A percentile compares a stretch with the other conserved stretches of the same genome.
Conservation (phyloP, 345 rosid species). For the Carallia brachiata region DNA sequence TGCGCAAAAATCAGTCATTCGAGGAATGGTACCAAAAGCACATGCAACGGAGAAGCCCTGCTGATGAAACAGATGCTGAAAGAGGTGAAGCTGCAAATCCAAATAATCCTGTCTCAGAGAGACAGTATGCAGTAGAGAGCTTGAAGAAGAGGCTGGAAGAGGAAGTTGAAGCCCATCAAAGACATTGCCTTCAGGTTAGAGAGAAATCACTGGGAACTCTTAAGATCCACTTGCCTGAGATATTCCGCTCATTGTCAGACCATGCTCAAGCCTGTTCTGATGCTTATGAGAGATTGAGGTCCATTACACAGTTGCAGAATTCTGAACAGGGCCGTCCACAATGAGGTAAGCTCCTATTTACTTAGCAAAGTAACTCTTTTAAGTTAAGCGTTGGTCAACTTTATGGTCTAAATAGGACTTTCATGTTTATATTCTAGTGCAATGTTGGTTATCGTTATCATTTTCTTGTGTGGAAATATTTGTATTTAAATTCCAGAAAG, state of each 20-base stretch:
- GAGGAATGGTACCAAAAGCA: conserved; percentile 88
- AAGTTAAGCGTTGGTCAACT: neutral
- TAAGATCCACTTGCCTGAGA: conserved; percentile 76
- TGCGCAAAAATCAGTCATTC: conserved; percentile 70
- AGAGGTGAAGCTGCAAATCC: conserved; percentile 52
- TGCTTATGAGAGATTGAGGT: conserved; percentile 59
- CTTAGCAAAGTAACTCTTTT: conserved; percentile 12
- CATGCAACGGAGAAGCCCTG: conserved; percentile 49
- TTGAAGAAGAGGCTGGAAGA: conserved; percentile 73
- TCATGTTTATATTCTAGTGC: neutral
- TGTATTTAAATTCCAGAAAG: neutral
- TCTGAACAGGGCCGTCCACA: conserved; percentile 23
- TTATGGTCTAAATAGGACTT: neutral
- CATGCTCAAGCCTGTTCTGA: conserved; percentile 66
- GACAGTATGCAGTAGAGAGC: conserved; percentile 63
- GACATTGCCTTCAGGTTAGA: conserved; percentile 80
- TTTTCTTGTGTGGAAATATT: neutral
- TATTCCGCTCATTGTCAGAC: conserved; percentile 77
- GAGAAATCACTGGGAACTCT: conserved; percentile 86
- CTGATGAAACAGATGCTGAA: conserved; percentile 44
- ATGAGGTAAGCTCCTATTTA: conserved; percentile 1
- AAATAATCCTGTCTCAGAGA: conserved; percentile 68
- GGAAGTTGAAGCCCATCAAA: conserved; percentile 60
- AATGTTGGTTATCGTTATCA: neutral
- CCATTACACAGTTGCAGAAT: conserved; percentile 37